Conservation (phyloP, 2,329 filamentous ascomycete genomes). For the Botryotinia convoluta region DNA sequence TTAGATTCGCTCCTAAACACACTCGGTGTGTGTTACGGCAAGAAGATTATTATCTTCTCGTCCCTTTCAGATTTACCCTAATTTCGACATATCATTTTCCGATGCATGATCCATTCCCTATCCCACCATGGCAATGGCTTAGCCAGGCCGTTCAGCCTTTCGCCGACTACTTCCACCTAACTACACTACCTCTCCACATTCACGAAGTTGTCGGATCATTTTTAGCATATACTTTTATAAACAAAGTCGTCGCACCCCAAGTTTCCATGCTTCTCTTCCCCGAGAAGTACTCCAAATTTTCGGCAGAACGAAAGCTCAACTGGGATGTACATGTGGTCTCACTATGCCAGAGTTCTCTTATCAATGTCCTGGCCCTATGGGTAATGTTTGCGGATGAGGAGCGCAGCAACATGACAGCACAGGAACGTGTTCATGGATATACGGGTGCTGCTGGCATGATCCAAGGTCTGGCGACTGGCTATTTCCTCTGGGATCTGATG, state of each 20-base stretch:
- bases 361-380: conserved; percentile 72
- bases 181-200: conserved; percentile 70
- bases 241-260: conserved; percentile 63
- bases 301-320: conserved; percentile 64
- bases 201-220: conserved; percentile 72
- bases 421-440: conserved; percentile 75
- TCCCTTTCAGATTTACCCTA: neutral
- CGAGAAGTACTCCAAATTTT: conserved; percentile 59
- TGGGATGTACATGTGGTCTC: conserved; percentile 87
- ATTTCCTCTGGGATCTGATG: conserved; percentile 80
- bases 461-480: conserved; percentile 73
- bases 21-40: conserved; percentile 14
- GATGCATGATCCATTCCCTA: conserved; percentile 59
- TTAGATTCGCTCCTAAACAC: neutral
- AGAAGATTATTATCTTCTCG: conserved; percentile 14
- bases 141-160: conserved; percentile 57
- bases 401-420: conserved; percentile 61
- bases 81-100: neutral
- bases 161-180: conserved; percentile 59
- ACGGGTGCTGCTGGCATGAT: conserved; percentile 69
- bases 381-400: conserved; percentile 68
- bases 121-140: conserved; percentile 56
- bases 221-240: conserved; percentile 66
- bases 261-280: conserved; percentile 63
- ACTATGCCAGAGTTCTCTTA: conserved; percentile 71